Conservation (phyloP, 2,329 filamentous ascomycete genomes). For the Polytolypa hystricis region DNA sequence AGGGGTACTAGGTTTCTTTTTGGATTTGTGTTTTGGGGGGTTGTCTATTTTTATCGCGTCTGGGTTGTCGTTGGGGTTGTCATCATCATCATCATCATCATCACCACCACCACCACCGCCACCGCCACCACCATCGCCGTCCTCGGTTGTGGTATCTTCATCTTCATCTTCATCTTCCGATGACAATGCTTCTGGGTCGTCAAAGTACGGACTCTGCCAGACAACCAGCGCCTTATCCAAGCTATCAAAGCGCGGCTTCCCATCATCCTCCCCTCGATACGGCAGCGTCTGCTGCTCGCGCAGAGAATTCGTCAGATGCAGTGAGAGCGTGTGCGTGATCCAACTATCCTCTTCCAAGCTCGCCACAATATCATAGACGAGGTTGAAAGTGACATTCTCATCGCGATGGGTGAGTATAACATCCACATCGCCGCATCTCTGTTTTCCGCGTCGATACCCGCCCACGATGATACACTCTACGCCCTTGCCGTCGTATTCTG, state of each 20-base stretch:
- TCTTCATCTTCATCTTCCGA: slow-evolving; percentile 26
- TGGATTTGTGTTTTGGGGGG: not conserved
- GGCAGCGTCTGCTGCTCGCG: slow-evolving; percentile 57
- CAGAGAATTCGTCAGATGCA: slow-evolving; percentile 59
- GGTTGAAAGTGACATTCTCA: slow-evolving; percentile 52
- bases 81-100: slow-evolving; percentile 9
- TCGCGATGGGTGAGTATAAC: slow-evolving; percentile 72
- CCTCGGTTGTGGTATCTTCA: slow-evolving; percentile 13
- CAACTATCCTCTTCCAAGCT: slow-evolving; percentile 57
- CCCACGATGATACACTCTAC: slow-evolving; percentile 60
- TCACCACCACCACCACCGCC: too few species aligned
- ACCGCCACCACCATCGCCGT: slow-evolving; percentile 8
- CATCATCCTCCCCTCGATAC: slow-evolving; percentile 36
- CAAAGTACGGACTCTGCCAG: slow-evolving; percentile 62
- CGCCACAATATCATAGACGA: slow-evolving; percentile 61
- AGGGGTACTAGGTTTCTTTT: not conserved
- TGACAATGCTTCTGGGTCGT: slow-evolving; percentile 14
- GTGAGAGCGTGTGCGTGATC: slow-evolving; percentile 70
- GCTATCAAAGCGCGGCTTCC: slow-evolving; percentile 63
- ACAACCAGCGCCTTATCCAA: slow-evolving; percentile 88
- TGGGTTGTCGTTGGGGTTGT: not conserved
- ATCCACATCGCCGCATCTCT: slow-evolving; percentile 69
- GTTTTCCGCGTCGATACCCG: slow-evolving; percentile 70
- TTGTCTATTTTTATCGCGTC: not conserved
- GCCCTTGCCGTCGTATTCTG: slow-evolving; percentile 25